A percentile compares a stretch with the other conserved stretches of the same genome.
Evolutionary conservation across 2,329 filamentous ascomycete species (phyloP).

Genomic region (Arthrobotrys entomopaga): DNA sequence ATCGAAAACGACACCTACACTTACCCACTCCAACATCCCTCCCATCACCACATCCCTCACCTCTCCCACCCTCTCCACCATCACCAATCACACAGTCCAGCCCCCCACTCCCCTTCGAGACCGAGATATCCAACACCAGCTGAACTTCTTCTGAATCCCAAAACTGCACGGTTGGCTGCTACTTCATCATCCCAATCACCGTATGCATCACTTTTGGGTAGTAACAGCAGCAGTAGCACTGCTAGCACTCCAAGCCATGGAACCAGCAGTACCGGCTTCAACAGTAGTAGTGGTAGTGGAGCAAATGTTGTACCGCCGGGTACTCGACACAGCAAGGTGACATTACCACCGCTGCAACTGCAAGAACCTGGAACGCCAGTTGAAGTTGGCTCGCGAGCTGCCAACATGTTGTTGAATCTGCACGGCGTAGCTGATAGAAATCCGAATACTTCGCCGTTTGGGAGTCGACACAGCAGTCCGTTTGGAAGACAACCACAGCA

Average conservation of each 20-base stretch:
- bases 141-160: conserved; percentile 45
- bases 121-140: conserved; percentile 44
- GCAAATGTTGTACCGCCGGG: conserved; percentile 25
- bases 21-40: conserved; percentile 15
- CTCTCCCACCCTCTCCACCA: conserved; percentile 17
- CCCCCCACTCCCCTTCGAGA: conserved; percentile 34
- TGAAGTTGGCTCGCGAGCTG: conserved; percentile 30
- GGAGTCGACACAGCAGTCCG: conserved; percentile 42
- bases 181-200: conserved; percentile 13
- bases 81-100: conserved; percentile 11
- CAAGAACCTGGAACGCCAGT: conserved; percentile 7
- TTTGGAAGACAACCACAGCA: conserved; percentile 29
- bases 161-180: conserved; percentile 23
- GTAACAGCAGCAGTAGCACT: conserved; percentile 11
- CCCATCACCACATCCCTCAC: conserved; percentile 8
- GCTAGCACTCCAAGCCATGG: conserved; percentile 5
- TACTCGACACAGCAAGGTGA: conserved; percentile 19
- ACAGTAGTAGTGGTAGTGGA: background rate
- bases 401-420: conserved; percentile 50
- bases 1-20: conserved; percentile 40
- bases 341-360: conserved; percentile 32
- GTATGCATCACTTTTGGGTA: conserved; percentile 4
- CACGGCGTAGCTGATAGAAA: conserved; percentile 39
- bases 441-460: conserved; percentile 30
- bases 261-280: background rate